Evolutionary conservation across 2,329 filamentous ascomycete genomes (phyloP).

Genomic region (Neofusicoccum umdonicola): DNA sequence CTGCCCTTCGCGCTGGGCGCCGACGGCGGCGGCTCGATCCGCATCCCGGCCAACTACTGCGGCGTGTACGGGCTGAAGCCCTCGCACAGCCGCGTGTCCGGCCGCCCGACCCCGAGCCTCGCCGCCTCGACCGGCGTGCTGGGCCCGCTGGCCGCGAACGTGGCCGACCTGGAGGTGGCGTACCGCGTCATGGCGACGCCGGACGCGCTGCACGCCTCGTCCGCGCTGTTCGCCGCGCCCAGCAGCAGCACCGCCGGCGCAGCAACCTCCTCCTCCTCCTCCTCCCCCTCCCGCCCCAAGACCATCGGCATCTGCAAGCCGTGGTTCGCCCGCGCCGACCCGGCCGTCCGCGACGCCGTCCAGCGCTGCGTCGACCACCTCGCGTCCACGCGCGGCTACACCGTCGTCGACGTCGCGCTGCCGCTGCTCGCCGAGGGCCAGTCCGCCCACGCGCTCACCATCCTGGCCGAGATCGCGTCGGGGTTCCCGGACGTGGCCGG

Average conservation of each 20-base stretch:
- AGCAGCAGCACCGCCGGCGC: too few relatives aligned
- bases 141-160: constrained; percentile 74
- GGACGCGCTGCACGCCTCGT: constrained; percentile 60
- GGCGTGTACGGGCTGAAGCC: constrained; percentile 81
- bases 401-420: constrained; percentile 60
- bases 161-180: constrained; percentile 75
- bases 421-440: constrained; percentile 70
- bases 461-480: constrained; percentile 68
- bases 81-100: constrained; percentile 67
- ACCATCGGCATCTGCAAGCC: constrained; percentile 67
- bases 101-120: constrained; percentile 57
- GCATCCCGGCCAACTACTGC: constrained; percentile 73
- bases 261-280: neutral
- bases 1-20: constrained; percentile 70
- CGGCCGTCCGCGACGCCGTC: constrained; percentile 61
- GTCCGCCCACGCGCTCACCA: constrained; percentile 72
- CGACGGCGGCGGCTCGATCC: constrained; percentile 73
- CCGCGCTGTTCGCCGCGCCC: constrained; percentile 61
- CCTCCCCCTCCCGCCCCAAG: constrained; percentile 45
- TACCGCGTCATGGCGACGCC: constrained; percentile 77
- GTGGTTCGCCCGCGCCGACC: constrained; percentile 69
- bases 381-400: constrained; percentile 52
- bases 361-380: constrained; percentile 61
- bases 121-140: constrained; percentile 64
- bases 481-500: constrained; percentile 50